Evolutionary conservation across 768 basidiomycete species (phyloP), one percentile per base, ranked within the genome.

Genomic region (Podaxis rugospora): DNA sequence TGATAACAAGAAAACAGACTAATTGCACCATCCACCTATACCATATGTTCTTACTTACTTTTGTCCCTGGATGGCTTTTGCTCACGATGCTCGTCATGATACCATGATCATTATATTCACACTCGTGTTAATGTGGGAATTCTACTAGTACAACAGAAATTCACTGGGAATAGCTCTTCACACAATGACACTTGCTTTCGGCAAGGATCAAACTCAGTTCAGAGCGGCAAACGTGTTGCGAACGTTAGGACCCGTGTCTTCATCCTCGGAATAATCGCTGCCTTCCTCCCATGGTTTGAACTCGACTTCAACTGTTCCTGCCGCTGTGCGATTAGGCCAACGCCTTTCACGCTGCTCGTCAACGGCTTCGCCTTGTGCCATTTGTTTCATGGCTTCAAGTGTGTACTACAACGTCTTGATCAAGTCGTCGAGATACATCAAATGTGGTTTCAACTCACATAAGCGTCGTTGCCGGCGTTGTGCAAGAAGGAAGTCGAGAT

Each of bases 391-490:
- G 11, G 84, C 83, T 49, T 83, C 71, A 59, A 93, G 75, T 1
- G 90, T 92, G 66, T 84, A 90, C 92, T 94, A 51, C 27, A 11
- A 21, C 42, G 16, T 7, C 42, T 44, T 44, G 16, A 44, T 18
- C 6, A n/a, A 18, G 6, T n/a, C 42, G 16, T 32, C 6, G 7
- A 32, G 16, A 44, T 18, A 16, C 13, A n/a, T 16, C 16, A 5
- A 44, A 44, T 6, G 6, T n/a, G 5, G 5, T 6, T 18, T 44
- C 6, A 18, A 74, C 86, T 44, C 66, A 93, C 92, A 69, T 88
- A 80, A 1, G 92, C 92, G 70, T 94, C 91, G 67, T 93, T 94
- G 0, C 92, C 92, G 1, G 90, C 92, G 67, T 95, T 95, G 77
- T 93, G 93, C 60, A 89, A 64, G 65, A 79, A 76, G 36, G 78